These are phyloP conservation scores for Penicillium polonicum DNA, from an alignment of 2,329 filamentous ascomycete genomes.

Conservation along the genomic window DNA sequence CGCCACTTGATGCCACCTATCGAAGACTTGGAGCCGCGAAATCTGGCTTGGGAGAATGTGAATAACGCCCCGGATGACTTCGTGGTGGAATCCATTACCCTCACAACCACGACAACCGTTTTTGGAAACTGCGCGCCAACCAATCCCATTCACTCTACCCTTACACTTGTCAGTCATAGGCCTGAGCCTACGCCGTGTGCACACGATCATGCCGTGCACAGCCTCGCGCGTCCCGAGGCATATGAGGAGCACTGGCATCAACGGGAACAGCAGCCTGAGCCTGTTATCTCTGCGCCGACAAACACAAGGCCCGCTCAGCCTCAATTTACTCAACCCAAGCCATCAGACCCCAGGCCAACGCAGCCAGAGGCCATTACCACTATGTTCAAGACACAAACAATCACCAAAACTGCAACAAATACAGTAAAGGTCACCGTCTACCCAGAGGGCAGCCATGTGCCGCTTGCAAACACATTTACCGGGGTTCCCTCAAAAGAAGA, in stretches of 20 bases:
- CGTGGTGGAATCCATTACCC: constrained; percentile 15
- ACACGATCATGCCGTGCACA: background rate
- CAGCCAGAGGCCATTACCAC: constrained; percentile 12
- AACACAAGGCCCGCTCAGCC: background rate
- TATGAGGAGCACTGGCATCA: background rate
- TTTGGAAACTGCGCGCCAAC: constrained; percentile 12
- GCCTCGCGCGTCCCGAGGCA: background rate
- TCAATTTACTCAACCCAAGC: background rate
- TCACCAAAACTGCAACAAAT: constrained; percentile 7
- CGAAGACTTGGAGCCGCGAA: constrained; percentile 1
- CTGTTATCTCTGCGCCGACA: background rate
- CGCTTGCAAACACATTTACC: background rate
- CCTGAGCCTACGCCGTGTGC: background rate
- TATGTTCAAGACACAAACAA: constrained; percentile 14
- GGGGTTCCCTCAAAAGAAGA: background rate
- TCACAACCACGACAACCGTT: constrained; percentile 18
- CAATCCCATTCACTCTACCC: background rate
- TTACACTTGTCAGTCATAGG: background rate
- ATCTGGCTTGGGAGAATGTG: background rate
- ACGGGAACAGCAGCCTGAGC: background rate
- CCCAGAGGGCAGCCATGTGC: background rate
- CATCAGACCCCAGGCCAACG: background rate
- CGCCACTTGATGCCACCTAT: constrained; percentile 4
- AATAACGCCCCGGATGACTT: constrained; percentile 6
- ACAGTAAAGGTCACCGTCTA: constrained; percentile 15